Conservation (phyloP, 306 rosid species). For the Canavalia ensiformis region DNA sequence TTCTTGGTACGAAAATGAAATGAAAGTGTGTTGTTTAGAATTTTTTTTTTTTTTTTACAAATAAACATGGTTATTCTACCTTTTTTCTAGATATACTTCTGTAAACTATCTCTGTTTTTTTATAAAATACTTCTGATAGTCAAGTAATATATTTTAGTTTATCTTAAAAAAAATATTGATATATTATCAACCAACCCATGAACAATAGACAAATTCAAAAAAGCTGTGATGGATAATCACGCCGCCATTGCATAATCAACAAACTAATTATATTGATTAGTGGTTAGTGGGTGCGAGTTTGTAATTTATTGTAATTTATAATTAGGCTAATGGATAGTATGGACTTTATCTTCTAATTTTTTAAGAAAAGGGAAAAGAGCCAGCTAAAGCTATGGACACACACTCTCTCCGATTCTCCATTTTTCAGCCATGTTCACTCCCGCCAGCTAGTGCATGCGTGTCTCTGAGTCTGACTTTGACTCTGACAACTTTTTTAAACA, state of each 20-base stretch:
- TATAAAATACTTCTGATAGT: too few species aligned
- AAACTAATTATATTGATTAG: constrained; percentile 11
- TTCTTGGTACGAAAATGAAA: too few species aligned
- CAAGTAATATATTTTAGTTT: too few species aligned
- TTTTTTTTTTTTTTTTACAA: too few species aligned
- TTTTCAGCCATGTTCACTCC: neutral
- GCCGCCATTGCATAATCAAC: neutral
- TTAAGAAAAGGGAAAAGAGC: neutral
- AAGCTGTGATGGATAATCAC: neutral
- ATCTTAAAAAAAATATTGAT: too few species aligned
- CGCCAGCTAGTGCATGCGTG: constrained; percentile 41
- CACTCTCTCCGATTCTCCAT: neutral
- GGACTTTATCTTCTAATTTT: neutral
- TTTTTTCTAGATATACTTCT: too few species aligned
- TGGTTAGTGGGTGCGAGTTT: neutral
- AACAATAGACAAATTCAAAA: neutral
- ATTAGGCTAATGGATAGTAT: constrained; percentile 31
- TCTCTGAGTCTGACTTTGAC: constrained; percentile 21
- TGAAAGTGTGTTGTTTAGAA: too few species aligned
- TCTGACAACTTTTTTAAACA: neutral
- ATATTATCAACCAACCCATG: too few species aligned
- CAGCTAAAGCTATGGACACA: neutral
- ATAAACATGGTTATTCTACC: too few species aligned
- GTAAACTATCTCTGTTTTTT: too few species aligned
- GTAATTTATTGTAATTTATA: constrained; percentile 22